Percentiles rank a stretch among this genome's conserved stretches.
These are phyloP conservation scores for Candida mattraensis DNA, from an alignment of 805 yeast genomes.

Conservation along the genomic window DNA sequence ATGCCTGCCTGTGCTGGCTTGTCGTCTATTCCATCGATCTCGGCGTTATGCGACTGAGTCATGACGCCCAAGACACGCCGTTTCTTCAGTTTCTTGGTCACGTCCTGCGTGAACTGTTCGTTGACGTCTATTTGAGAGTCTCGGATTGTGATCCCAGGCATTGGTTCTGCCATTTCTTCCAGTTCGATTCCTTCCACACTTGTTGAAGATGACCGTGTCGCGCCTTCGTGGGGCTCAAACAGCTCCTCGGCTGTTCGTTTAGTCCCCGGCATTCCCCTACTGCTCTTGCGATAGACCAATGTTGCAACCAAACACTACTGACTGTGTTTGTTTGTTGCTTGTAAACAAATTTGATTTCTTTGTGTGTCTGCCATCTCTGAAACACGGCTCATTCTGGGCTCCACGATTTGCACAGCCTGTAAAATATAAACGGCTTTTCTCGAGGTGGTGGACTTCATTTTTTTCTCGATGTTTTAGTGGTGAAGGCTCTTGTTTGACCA, in stretches of 20 bases:
- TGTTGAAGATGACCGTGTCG: slow-evolving; percentile 4
- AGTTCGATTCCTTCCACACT: slow-evolving; percentile 5
- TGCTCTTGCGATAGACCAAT: too few species aligned
- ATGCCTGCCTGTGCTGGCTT: slow-evolving; percentile 59
- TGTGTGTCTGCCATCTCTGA: too few species aligned
- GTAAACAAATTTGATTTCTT: too few species aligned
- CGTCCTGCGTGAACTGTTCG: slow-evolving; percentile 31
- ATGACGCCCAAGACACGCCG: slow-evolving; percentile 20
- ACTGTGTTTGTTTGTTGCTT: too few species aligned
- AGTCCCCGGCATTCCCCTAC: too few species aligned
- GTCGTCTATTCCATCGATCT: slow-evolving; percentile 18
- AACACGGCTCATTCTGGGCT: too few species aligned
- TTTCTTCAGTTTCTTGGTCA: slow-evolving; percentile 23
- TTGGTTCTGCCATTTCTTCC: slow-evolving; percentile 7
- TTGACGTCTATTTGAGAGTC: slow-evolving; percentile 27
- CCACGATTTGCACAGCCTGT: too few species aligned
- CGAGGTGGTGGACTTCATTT: too few species aligned
- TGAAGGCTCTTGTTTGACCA: too few species aligned
- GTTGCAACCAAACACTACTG: too few species aligned
- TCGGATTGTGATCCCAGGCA: slow-evolving; percentile 16
- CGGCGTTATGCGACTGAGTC: slow-evolving; percentile 23
- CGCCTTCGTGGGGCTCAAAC: slow-evolving; percentile 1
- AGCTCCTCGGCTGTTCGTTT: slow-evolving; percentile 9
- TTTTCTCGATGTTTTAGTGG: too few species aligned
- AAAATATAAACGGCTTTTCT: too few species aligned